Conservation (phyloP, 2,329 filamentous ascomycete species). For the Parastagonospora avenae region DNA sequence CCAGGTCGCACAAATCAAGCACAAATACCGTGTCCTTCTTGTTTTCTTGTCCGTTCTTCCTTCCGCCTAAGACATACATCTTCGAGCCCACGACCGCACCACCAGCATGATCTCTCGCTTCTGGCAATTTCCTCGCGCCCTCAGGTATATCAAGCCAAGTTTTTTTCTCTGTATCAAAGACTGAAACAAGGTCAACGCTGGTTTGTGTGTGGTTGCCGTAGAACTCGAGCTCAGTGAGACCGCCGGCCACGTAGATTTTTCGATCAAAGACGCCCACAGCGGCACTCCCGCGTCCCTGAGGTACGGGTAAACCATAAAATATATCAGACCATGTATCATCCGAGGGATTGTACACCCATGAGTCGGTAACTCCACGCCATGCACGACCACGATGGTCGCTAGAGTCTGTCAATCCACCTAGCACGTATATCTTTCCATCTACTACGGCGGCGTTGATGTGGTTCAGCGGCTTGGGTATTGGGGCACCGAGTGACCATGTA, state of each 20-base stretch:
- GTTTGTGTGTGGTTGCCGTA: constrained; percentile 7
- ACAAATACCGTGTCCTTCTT: constrained; percentile 27
- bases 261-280: constrained; percentile 20
- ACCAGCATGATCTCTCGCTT: constrained; percentile 29
- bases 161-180: constrained; percentile 15
- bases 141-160: constrained; percentile 16
- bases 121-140: constrained; percentile 21
- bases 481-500: constrained; percentile 23
- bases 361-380: constrained; percentile 17
- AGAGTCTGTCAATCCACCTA: constrained; percentile 25
- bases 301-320: constrained; percentile 1
- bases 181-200: constrained; percentile 17
- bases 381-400: background rate
- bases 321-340: constrained; percentile 14
- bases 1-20: constrained; percentile 25
- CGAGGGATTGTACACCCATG: constrained; percentile 21
- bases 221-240: constrained; percentile 16
- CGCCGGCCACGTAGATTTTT: constrained; percentile 29
- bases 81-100: constrained; percentile 24
- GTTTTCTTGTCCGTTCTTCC: constrained; percentile 16
- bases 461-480: constrained; percentile 25
- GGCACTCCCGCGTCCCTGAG: constrained; percentile 24
- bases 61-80: constrained; percentile 34
- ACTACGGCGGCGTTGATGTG: constrained; percentile 31
- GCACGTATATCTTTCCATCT: constrained; percentile 27